These are phyloP conservation scores for Pseudozyma hubeiensis DNA, from an alignment of 1,284 basidiomycete genomes.

Conservation along the genomic window DNA sequence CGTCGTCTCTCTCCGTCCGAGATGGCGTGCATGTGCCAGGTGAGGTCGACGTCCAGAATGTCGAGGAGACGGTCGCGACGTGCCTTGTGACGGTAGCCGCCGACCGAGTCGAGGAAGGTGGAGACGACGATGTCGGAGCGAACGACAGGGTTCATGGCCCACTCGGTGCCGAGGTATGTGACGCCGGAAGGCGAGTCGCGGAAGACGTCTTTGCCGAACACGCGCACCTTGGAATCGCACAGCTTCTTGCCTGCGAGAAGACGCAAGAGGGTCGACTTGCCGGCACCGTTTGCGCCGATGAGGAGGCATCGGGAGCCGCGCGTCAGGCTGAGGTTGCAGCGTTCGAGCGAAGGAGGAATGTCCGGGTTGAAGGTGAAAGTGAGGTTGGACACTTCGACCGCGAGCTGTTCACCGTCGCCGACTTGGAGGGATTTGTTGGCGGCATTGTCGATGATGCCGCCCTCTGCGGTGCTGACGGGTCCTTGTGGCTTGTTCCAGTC, in stretches of 20 bases:
- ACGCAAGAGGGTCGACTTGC: constrained; percentile 94
- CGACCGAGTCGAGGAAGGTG: constrained; percentile 83
- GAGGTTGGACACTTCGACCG: constrained; percentile 63
- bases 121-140: constrained; percentile 73
- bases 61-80: constrained; percentile 86
- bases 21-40: constrained; percentile 84
- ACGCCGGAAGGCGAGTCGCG: constrained; percentile 61
- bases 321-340: constrained; percentile 58
- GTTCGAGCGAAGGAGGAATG: constrained; percentile 54
- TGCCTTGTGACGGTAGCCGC: constrained; percentile 92
- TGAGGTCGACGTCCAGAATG: constrained; percentile 88
- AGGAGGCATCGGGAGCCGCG: constrained; percentile 63
- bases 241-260: constrained; percentile 87
- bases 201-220: constrained; percentile 67
- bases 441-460: constrained; percentile 37
- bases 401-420: constrained; percentile 36
- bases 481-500: constrained; percentile 59
- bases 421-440: constrained; percentile 29
- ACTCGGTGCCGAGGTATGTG: constrained; percentile 81
- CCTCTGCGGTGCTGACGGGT: constrained; percentile 22
- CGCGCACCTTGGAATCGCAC: constrained; percentile 55
- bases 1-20: constrained; percentile 94
- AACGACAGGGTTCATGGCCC: constrained; percentile 97
- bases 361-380: constrained; percentile 57
- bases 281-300: constrained; percentile 75